Base-by-base conservation (phyloP, 2,329 filamentous ascomycete species). In the Microcyclosporella mali region DNA sequence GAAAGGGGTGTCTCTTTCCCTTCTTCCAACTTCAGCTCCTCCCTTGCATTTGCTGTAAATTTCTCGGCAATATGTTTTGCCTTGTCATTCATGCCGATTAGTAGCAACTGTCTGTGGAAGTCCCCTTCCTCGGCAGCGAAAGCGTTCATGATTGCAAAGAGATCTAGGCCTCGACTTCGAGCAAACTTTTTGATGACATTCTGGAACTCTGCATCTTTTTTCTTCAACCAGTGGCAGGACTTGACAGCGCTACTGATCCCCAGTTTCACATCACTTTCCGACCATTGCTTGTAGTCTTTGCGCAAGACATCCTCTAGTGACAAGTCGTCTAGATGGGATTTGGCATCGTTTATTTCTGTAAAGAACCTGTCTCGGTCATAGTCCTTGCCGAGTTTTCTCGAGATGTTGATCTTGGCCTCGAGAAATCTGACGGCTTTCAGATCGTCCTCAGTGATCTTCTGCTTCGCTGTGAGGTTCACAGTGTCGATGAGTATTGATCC, bases 231-330 rank as follows among this genome's bases (percentile, higher is more conserved):
- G 3, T 66, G 64, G 4, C 89, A 64, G n/a, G 74, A 66, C 52
- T 79, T 79, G 2, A 84, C 78, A 2, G 82, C 71, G 32, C 77
- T 77, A 55, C 78, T 78, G 41, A 86, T 78, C n/a, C 85, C 85
- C 3, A 90, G 70, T 14, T 66, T 70, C 29, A 79, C 59, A 0
- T 53, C 62, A 39, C 64, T 67, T 42, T 79, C 77, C 9, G 66
- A 67, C 85, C 85, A 92, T 58, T 85, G 74, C 67, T 94, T 94
- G 66, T 89, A 94, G 66, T 94, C 86, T 63, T 90, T 90, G 50
- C 84, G 73, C 40, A 90, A 65, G 30, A 89, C 74, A 53, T 89
- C 85, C 16, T 74, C 67, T 52, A 88, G 64, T 29, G 66, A 69
- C 34, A 92, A 66, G 0, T 59, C 53, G 2, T 73, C 76, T 39